Evolutionary conservation across 495 filamentous ascomycete species (phyloP).

Genomic region (Rusavskia elegans): DNA sequence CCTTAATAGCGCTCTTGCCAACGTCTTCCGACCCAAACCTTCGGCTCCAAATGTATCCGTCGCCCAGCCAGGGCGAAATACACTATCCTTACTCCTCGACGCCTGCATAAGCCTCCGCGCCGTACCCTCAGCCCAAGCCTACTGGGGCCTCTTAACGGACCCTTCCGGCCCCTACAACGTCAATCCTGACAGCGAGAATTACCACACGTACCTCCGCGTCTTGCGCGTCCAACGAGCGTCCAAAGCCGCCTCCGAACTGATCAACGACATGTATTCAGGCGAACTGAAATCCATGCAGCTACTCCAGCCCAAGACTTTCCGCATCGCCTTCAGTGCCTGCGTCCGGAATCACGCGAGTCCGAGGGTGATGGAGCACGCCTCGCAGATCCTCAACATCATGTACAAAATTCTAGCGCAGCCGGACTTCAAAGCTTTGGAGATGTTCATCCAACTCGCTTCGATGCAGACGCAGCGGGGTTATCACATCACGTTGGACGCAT

Average conservation of each 20-base stretch:
- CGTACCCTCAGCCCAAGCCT: constrained; percentile 35
- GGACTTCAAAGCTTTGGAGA: constrained; percentile 22
- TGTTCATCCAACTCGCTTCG: constrained; percentile 23
- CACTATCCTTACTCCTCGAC: constrained; percentile 51
- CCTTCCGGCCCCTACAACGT: constrained; percentile 26
- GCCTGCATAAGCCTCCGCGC: constrained; percentile 37
- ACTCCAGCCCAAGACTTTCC: constrained; percentile 39
- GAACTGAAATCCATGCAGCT: constrained; percentile 22
- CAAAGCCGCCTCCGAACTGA: constrained; percentile 30
- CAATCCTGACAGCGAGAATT: constrained; percentile 53
- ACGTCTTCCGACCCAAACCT: background rate
- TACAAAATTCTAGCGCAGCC: constrained; percentile 19
- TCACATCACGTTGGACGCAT: constrained; percentile 4
- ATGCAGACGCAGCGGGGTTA: constrained; percentile 5
- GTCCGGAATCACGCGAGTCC: constrained; percentile 52
- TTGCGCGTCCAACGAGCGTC: constrained; percentile 49
- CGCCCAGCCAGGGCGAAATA: constrained; percentile 44
- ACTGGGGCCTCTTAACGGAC: constrained; percentile 59
- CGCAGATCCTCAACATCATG: constrained; percentile 43
- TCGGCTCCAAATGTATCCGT: constrained; percentile 11
- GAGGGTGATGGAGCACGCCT: constrained; percentile 40
- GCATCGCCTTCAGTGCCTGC: constrained; percentile 54
- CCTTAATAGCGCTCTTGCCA: background rate
- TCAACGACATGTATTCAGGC: constrained; percentile 30
- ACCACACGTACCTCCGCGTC: constrained; percentile 47